Evolutionary conservation across 2,329 filamentous ascomycete genomes (phyloP), one percentile per base, ranked within the genome.

Genomic region (Xylaria sp.): DNA sequence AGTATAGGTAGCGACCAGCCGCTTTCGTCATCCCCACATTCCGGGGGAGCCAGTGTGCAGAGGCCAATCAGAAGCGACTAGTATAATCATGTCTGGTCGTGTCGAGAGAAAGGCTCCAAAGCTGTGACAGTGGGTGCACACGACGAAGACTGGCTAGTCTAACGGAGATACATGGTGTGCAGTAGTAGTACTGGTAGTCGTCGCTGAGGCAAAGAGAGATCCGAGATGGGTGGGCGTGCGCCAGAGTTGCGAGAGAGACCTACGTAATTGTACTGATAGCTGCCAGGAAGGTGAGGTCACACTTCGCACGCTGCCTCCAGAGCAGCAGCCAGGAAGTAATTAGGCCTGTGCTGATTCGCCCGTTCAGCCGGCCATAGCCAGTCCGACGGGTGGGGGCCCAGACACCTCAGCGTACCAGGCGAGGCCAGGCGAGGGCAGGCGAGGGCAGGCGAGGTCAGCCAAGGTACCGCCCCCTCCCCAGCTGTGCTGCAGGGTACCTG

Each of bases 261-360:
- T 62, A 65, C 62, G 58, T 59, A 65, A 62, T 62, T 19, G 54
- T 38, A 49, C 59, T 44, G 44, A 46, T 52, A 21, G 4, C 21
- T 56, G 17, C 44, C 31, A 33, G 57, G 43, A 53, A 60, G 54
- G 69, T 72, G 71, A 72, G 69, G 70, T 73, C 71, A 72, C 69
- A 62, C 38, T 33, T 17, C 33, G 49, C 40, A 51, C 54, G 25
- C 44, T 48, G 46, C 37, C 37, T 38, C 53, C 64, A 54, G 41
- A 55, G 43, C 46, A 48, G 31, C 51, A 40, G 51, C 54, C 55
- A 53, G 63, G 63, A 62, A 63, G 71, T 73, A 73, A 73, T 73
- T 67, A 70, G 67, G 55, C 66, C 17, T 21, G 13, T 40, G 65
- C 60, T 75, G 71, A 75, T 75, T 75, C 67, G 73, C 68, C 72